Base-by-base conservation (phyloP, 148 eudicot genomes). In the Rhododendron molle region DNA sequence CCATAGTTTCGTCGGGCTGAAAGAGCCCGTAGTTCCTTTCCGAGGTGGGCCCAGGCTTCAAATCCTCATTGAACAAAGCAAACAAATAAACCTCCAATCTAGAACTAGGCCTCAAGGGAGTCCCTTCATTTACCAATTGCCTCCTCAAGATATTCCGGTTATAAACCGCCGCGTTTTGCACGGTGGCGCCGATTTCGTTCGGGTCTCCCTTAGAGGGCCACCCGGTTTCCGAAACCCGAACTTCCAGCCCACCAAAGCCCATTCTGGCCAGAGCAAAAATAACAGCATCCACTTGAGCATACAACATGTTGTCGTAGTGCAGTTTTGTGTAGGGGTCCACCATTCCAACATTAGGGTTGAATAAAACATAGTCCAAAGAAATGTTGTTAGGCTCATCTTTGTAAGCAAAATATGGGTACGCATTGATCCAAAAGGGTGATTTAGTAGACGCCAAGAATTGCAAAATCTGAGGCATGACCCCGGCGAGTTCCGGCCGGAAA, bases 381-480 rank as follows among this genome's bases (percentile, higher is more conserved):
- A 86, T 77, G 10, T 38, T 46, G 46, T 23, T 82, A 3, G 88
- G 88, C 34, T 82, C 65, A 32, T 30, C 81, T 50, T 86, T 82
- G 23, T 86, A 86, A 30, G 88, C 88, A 23, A 82, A 86, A 49
- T 86, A 86, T 18, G 88, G 85, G 81, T 86, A 86, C 18, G 85
- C 88, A 82, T 86, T 86, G 50, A 86, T 86, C 85, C 81, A 82
- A 82, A 86, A 86, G 13, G 88, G 88, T 13, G 88, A 23, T 58
- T 76, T 82, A 0, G 88, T 86, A 13, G 10, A 72, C 7, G 90
- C 84, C 50, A 95, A 67, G 81, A 95, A 95, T 52, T 89, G 89
- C 0, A 92, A 65, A 23, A 89, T 84, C 71, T 92, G 91, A 1
- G 93, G 82, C 91, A 95, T 92, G 5, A 95, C 86, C 1, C 65